These are phyloP conservation scores for Nadsonia starkeyi-henricii DNA, from an alignment of 1,139 yeast genomes.

Conservation along the genomic window DNA sequence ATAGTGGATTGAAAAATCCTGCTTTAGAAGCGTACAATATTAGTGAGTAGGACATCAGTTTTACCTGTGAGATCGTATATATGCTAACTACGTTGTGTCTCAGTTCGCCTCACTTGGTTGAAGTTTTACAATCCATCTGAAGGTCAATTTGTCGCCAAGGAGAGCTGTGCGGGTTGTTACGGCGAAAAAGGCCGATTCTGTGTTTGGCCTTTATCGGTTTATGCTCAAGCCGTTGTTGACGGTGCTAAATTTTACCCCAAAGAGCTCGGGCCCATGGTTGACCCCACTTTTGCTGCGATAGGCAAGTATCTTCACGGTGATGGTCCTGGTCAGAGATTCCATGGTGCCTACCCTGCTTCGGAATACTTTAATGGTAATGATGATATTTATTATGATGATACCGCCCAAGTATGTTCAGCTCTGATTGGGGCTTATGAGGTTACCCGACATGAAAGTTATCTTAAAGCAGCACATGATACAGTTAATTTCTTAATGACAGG, in stretches of 20 bases:
- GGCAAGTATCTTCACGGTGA: slow-evolving; percentile 40
- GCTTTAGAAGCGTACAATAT: not conserved
- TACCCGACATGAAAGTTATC: slow-evolving; percentile 38
- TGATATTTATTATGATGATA: slow-evolving; percentile 63
- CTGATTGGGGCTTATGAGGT: slow-evolving; percentile 57
- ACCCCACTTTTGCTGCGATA: slow-evolving; percentile 38
- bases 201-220: slow-evolving; percentile 58
- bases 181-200: slow-evolving; percentile 41
- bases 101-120: slow-evolving; percentile 10
- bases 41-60: slow-evolving; percentile 2
- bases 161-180: slow-evolving; percentile 33
- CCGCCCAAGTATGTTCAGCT: slow-evolving; percentile 62
- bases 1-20: not conserved
- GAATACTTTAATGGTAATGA: slow-evolving; percentile 41
- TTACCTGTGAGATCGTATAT: too few species aligned
- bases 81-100: too few species aligned
- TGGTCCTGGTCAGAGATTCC: slow-evolving; percentile 41
- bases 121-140: slow-evolving; percentile 17
- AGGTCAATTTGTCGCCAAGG: slow-evolving; percentile 13
- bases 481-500: slow-evolving; percentile 56
- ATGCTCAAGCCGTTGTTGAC: slow-evolving; percentile 47
- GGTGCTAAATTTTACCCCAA: slow-evolving; percentile 46
- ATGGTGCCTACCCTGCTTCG: slow-evolving; percentile 39
- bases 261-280: slow-evolving; percentile 43
- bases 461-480: slow-evolving; percentile 46